phyloP scores from a whole-genome alignment of 2,329 filamentous ascomycete genomes.

The Talaromyces sp. region DNA sequence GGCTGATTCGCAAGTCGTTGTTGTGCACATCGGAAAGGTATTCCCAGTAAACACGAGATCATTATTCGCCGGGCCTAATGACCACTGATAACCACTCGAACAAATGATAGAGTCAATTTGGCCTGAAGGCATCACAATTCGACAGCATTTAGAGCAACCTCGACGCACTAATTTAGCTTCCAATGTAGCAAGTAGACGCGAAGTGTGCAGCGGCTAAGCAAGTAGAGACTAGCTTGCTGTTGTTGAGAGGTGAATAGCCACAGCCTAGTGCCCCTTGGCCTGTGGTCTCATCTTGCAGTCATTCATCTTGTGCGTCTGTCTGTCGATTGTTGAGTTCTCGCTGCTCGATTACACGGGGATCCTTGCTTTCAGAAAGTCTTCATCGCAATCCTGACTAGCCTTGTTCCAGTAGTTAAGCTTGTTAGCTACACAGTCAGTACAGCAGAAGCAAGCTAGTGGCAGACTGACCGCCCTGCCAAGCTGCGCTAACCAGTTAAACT shows the following conservation, averaged over 20 bases:
- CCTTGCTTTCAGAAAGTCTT: background rate
- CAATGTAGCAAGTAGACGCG: background rate
- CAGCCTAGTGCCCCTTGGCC: background rate
- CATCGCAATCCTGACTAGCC: background rate
- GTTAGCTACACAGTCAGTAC: too few species aligned
- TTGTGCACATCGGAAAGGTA: background rate
- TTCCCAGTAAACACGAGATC: background rate
- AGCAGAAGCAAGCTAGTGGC: background rate
- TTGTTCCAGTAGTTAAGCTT: too few species aligned
- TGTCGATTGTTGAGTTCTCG: background rate
- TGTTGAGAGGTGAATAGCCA: background rate
- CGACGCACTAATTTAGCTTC: background rate
- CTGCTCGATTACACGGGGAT: background rate
- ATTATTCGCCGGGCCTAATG: background rate
- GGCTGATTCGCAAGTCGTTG: background rate
- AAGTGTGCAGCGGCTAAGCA: constrained; percentile 2
- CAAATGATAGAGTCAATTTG: background rate
- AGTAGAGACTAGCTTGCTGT: background rate
- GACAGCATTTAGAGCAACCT: background rate
- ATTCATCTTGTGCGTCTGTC: background rate
- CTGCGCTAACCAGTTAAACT: background rate
- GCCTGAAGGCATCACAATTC: background rate
- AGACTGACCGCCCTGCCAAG: constrained; percentile 15
- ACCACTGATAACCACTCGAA: background rate
- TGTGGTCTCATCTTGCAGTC: background rate